A percentile compares a stretch with the other conserved stretches of the same genome.
Evolutionary conservation across 371 early-diverging fungal species (phyloP).

Genomic region (Mortierella sp.): DNA sequence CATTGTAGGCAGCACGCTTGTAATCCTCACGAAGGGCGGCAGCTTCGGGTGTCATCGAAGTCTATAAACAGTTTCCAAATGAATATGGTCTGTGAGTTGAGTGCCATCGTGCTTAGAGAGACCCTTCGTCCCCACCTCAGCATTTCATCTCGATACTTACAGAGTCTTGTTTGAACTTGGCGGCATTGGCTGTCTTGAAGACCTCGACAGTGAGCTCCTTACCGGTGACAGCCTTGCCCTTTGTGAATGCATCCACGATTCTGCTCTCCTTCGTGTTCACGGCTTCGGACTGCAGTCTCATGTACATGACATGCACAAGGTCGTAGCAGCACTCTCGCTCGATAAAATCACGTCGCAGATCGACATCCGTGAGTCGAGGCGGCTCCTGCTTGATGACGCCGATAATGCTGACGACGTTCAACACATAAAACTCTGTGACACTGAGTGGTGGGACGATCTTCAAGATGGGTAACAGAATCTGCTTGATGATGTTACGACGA

Average conservation of each 20-base stretch:
- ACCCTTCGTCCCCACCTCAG: not conserved
- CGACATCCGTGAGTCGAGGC: conserved; percentile 51
- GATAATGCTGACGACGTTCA: conserved; percentile 68
- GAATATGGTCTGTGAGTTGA: too few relatives aligned
- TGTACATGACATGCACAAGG: conserved; percentile 57
- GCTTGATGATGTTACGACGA: conserved; percentile 62
- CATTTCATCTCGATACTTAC: conserved; percentile 13
- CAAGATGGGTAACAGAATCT: conserved; percentile 65
- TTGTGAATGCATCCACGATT: conserved; percentile 51
- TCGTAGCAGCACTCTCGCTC: conserved; percentile 64
- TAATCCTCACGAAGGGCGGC: conserved; percentile 47
- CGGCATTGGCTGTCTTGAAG: conserved; percentile 53
- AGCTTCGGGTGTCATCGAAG: conserved; percentile 37
- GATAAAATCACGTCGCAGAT: conserved; percentile 59
- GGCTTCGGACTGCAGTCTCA: conserved; percentile 53
- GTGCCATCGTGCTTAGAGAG: not conserved
- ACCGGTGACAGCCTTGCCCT: conserved; percentile 34
- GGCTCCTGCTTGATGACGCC: conserved; percentile 47
- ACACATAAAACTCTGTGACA: conserved; percentile 64
- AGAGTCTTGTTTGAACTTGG: conserved; percentile 49
- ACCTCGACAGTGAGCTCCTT: conserved; percentile 55
- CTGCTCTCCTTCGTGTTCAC: conserved; percentile 60
- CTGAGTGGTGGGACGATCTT: conserved; percentile 57
- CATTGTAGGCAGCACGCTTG: conserved; percentile 76
- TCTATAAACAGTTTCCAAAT: conserved; percentile 17